Evolutionary conservation across 208 protist species (phyloP), one percentile per base, ranked within the genome.

Genomic region (Herpetomonas muscarum): DNA sequence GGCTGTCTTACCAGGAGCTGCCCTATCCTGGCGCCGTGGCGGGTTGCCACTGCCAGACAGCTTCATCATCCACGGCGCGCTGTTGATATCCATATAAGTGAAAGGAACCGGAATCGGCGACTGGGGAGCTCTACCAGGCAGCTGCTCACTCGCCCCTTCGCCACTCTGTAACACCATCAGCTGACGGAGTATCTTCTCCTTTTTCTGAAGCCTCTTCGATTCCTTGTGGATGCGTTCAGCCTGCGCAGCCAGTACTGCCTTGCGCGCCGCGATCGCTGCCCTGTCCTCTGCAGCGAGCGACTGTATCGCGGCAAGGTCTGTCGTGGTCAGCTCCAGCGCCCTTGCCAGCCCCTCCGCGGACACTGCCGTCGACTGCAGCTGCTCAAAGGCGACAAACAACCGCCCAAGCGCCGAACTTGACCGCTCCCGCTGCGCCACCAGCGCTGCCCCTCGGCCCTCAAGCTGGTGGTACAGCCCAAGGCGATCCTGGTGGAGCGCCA

Each of bases 381-480:
- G 49, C 21, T 47, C 37, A 21, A 41, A 61, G 10, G 34, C 42
- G 19, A 51, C 30, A 26, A 61, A 39, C 15, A 61, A 22, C 3
- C 22, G 22, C 6, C 19, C 19, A 5, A 61, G 55, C 5, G 56
- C 73, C 9, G 60, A 59, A n/a, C 70, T 63, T 28, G 68, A 21
- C 1, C 36, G 42, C 1, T 5, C 53, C 15, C 67, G 65, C 44
- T 67, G 69, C 19, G 51, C 61, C 51, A 72, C 62, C 13, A 69
- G 37, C 44, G 66, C 59, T 19, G 63, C 56, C 21, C 58, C 39
- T 1, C 47, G 50, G 13, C 36, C 54, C 17, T 64, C 49, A 21
- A 82, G 57, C 10, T 46, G 30, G 19, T 82, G 63, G 49, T 74
- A 74, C 10, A 32, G 19, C 6, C 47, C 54, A 34, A 82, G 66